Percentiles rank a stretch among this genome's conserved stretches.
phyloP scores from a whole-genome alignment of 352 stramenopile species.

The Phytophthora capsici region DNA sequence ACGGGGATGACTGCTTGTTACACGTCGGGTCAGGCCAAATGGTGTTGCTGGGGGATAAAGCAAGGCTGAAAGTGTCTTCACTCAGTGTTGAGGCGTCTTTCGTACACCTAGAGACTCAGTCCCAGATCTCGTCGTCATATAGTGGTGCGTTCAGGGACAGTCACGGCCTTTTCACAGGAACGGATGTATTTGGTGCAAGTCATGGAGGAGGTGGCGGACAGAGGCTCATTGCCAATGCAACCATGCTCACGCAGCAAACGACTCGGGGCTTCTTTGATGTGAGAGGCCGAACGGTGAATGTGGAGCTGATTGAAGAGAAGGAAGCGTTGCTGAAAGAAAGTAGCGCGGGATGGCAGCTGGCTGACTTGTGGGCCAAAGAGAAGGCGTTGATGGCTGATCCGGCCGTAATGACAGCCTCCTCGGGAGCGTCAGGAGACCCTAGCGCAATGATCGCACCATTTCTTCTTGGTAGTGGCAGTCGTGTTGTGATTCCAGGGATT shows the following conservation, averaged over 20 bases:
- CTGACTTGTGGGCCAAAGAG: constrained; percentile 50
- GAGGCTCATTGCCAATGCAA: constrained; percentile 45
- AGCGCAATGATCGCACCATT: constrained; percentile 45
- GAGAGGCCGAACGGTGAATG: constrained; percentile 30
- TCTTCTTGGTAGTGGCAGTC: constrained; percentile 59
- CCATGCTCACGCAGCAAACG: constrained; percentile 40
- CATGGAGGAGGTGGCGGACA: constrained; percentile 62
- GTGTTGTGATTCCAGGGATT: constrained; percentile 14
- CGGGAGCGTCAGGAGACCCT: constrained; percentile 13
- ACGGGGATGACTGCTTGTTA: constrained; percentile 62
- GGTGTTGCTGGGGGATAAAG: constrained; percentile 46
- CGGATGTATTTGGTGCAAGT: constrained; percentile 54
- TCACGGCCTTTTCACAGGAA: constrained; percentile 45
- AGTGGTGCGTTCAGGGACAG: constrained; percentile 35
- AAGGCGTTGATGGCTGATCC: constrained; percentile 36
- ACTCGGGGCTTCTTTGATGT: constrained; percentile 64
- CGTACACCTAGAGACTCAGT: constrained; percentile 57
- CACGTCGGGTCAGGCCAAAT: constrained; percentile 62
- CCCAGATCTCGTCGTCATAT: constrained; percentile 46
- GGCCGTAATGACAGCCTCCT: constrained; percentile 14
- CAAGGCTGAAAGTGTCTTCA: constrained; percentile 47
- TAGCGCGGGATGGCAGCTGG: constrained; percentile 62
- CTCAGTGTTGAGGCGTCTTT: constrained; percentile 68
- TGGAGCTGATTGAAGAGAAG: constrained; percentile 28
- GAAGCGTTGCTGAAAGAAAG: constrained; percentile 45